Evolutionary conservation across 148 eudicot species (phyloP).

Genomic region (Persicaria tinctoria): DNA sequence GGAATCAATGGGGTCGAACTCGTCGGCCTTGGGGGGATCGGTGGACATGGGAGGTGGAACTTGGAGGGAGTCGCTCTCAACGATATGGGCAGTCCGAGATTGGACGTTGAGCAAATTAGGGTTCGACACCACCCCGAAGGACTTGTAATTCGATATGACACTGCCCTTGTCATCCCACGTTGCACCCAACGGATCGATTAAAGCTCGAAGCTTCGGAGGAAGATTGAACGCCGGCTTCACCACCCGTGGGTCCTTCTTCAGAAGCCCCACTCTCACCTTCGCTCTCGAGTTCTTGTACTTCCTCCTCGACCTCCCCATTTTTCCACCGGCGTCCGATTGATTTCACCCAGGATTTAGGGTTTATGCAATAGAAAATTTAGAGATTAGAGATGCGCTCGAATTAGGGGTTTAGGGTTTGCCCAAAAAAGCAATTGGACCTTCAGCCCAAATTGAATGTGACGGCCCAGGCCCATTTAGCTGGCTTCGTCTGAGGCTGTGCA

Average conservation of each 20-base stretch:
- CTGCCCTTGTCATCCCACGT: conserved; percentile 80
- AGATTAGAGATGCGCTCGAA: not conserved
- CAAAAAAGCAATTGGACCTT: not conserved
- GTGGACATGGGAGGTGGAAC: conserved; percentile 34
- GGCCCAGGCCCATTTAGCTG: not conserved
- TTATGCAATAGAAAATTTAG: not conserved
- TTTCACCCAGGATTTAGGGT: not conserved
- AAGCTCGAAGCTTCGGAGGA: conserved; percentile 69
- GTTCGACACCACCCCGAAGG: conserved; percentile 81
- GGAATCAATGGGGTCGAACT: conserved; percentile 53
- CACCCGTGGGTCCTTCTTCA: conserved; percentile 60
- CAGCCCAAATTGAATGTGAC: not conserved
- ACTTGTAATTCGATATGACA: conserved; percentile 73
- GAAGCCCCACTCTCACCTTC: conserved; percentile 72
- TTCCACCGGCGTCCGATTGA: not conserved
- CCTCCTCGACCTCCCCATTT: conserved; percentile 87
- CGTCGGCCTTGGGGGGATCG: conserved; percentile 23
- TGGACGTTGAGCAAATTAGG: conserved; percentile 73
- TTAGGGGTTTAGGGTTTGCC: conserved; percentile 7
- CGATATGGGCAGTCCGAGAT: conserved; percentile 54
- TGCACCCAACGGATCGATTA: conserved; percentile 46
- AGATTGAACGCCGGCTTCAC: conserved; percentile 71
- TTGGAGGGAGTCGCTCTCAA: conserved; percentile 65
- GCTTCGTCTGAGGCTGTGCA: not conserved
- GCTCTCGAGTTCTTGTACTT: conserved; percentile 65